Evolutionary conservation across 2,329 filamentous ascomycete species (phyloP), one percentile per base, ranked within the genome.

Genomic region (Aspergillus brunneoviolaceus): DNA sequence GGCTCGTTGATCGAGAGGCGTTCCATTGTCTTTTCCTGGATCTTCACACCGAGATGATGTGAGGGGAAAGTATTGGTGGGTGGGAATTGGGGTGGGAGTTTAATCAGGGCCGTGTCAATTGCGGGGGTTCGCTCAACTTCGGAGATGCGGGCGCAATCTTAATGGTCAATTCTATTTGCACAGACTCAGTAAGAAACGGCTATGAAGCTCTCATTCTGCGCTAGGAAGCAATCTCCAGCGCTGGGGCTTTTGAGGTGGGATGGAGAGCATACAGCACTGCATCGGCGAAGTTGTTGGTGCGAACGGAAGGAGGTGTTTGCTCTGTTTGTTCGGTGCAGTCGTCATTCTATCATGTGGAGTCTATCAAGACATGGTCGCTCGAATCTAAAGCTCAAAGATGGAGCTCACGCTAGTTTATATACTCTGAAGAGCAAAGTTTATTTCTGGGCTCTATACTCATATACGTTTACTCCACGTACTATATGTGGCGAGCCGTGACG

Each of bases 1-100:
- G 60, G 65, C 29, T 77, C 75, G 57, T 76, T 74, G 31, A 74
- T 62, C 48, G 74, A 71, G 63, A 73, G 67, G 53, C 74, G 70
- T 63, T 77, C 75, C 75, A 77, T 77, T 49, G 31, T 63, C 23
- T 23, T 29, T 29, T 7, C 59, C 57, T 59, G 57, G 62, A 58
- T 55, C 47, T 57, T 51, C 31, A 59, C 31, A 59, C 64, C 55
- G 35, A 54, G 50, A 39, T 54, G 60, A 64, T 59, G 47, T 49
- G 57, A 60, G 57, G 54, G 50, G 50, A 50, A 55, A 55, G 57
- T 58, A 56, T 29, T 51, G 47, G 59, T 61, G 57, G 57, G 19
- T 39, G 42, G 53, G 25, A 49, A 56, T 47, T 23, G 57, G 49
- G 49, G 50, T 33, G 49, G 48, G 27, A 27, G 39, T 39, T 51